A percentile compares a stretch with the other conserved stretches of the same genome.
Evolutionary conservation across 2,329 filamentous ascomycete species (phyloP).

Genomic region (Talaromyces sp.): DNA sequence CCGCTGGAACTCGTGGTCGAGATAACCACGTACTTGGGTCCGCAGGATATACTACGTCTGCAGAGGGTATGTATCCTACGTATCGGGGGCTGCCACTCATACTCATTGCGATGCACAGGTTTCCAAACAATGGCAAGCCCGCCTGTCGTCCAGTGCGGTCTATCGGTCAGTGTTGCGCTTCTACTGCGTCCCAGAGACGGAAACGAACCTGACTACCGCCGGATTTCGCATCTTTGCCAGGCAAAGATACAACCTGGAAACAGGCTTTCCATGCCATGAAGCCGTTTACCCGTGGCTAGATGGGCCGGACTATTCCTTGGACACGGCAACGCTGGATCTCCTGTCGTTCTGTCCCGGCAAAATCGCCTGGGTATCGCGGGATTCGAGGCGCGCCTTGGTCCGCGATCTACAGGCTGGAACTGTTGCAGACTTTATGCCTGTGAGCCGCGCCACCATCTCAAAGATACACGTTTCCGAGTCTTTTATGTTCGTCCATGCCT

Average conservation of each 20-base stretch:
- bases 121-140: conserved; percentile 25
- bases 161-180: conserved; percentile 14
- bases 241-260: neutral
- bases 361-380: conserved; percentile 5
- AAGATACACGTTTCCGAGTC: neutral
- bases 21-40: conserved; percentile 20
- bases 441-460: neutral
- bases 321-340: neutral
- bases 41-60: conserved; percentile 23
- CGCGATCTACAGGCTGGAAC: neutral
- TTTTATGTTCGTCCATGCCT: conserved; percentile 1
- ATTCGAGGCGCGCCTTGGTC: neutral
- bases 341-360: conserved; percentile 3
- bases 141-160: conserved; percentile 23
- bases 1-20: conserved; percentile 28
- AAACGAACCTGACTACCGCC: neutral
- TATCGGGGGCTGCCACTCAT: neutral
- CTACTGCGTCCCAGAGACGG: conserved; percentile 6
- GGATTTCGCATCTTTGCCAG: neutral
- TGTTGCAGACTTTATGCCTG: conserved; percentile 1
- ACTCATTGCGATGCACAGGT: conserved; percentile 19
- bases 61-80: conserved; percentile 20
- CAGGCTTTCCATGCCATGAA: neutral
- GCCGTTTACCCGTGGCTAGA: neutral
- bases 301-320: neutral